Evolutionary conservation across 2,329 filamentous ascomycete genomes (phyloP), one percentile per base, ranked within the genome.

Genomic region (Cadophora sp.): DNA sequence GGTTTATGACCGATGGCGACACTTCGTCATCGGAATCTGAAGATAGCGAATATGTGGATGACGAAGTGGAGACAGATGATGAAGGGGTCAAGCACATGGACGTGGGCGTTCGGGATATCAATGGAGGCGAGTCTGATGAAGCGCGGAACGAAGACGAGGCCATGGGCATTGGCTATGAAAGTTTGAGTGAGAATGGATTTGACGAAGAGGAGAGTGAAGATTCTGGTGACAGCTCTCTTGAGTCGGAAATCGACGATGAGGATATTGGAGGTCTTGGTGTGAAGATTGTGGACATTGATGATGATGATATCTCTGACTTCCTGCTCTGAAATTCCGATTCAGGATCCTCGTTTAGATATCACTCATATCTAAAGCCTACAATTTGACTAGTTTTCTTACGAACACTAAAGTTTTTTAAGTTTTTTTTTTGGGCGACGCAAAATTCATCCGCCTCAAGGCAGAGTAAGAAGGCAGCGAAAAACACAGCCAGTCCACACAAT

Each of bases 301-400:
- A 56, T 34, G 16, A 56, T 56, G 19, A 56, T 56, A 34, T 56
- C 29, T 56, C 29, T 56, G 19, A 56, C 53, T 56, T 56, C 53
- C 53, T 56, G 53, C 53, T 56, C 53, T 56, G 29, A 56, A 50
- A 31, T 56, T n/a, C 53, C 51, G 27, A 56, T 56, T 56, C 19
- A 56, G 19, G 29, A 56, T 31, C 19, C 27, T 56, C 29, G 29
- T 56, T 56, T 56, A 34, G 8, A n/a, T 56, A 56, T 19, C 29
- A 56, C 53, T 56, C 22, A 34, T 56, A 56, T 56, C 29, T 56
- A 27, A 56, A 56, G 53, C 53, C 27, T 56, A 56, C 29, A 34
- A 31, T 56, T 56, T 56, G 1, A 56, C 27, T 14, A 56, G 53
- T 29, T 56, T 56, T 56, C 53, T 56, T 34, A 56, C 29, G 1